Conservation (phyloP, 306 rosid genomes). For the Hippophae tibetana region DNA sequence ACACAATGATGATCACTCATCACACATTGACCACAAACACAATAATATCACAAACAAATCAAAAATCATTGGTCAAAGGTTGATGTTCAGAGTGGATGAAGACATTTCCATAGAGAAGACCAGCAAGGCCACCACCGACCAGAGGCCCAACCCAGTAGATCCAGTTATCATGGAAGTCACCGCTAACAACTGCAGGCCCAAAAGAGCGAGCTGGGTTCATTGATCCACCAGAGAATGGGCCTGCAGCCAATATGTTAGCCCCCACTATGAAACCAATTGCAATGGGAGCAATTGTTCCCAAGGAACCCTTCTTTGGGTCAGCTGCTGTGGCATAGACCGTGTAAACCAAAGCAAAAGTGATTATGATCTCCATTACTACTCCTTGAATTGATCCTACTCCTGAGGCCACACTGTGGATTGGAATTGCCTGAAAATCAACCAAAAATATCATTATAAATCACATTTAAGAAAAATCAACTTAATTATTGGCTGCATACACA, state of each 20-base stretch:
- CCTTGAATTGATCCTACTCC: constrained; percentile 65
- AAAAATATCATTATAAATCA: background rate
- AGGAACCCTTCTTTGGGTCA: constrained; percentile 73
- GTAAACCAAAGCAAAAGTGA: constrained; percentile 81
- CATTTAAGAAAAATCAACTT: no score
- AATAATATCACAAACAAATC: constrained; percentile 1
- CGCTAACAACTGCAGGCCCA: constrained; percentile 83
- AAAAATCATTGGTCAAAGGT: constrained; percentile 37
- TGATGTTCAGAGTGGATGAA: constrained; percentile 48
- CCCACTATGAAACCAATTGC: constrained; percentile 91
- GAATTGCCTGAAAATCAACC: constrained; percentile 36
- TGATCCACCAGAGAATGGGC: constrained; percentile 88
- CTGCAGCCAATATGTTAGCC: constrained; percentile 83
- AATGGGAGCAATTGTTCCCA: constrained; percentile 80
- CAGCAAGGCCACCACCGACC: constrained; percentile 79
- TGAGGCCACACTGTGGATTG: constrained; percentile 54
- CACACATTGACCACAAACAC: background rate
- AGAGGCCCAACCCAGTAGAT: constrained; percentile 92
- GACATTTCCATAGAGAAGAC: constrained; percentile 62
- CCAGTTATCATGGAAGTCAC: constrained; percentile 70
- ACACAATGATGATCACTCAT: no score
- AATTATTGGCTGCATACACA: no score
- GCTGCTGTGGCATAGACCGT: constrained; percentile 92
- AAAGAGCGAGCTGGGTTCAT: constrained; percentile 93
- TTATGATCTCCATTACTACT: constrained; percentile 61